phyloP scores from a whole-genome alignment of 768 basidiomycete species.

The Hemileccinum rubropunctum region DNA sequence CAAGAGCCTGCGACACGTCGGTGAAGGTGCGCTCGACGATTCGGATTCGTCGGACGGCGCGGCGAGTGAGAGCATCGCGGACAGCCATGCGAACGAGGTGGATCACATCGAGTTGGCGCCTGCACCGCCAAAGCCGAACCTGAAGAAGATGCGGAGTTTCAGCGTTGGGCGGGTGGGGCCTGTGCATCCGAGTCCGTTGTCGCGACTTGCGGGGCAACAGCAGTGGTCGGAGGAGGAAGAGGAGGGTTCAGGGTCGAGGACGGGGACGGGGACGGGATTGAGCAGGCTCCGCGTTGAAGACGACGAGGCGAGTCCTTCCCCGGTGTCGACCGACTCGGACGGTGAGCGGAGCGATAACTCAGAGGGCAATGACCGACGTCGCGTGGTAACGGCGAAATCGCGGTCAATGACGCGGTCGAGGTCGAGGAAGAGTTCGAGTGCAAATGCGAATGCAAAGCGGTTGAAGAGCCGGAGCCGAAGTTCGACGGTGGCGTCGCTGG shows the following conservation, averaged over 20 bases:
- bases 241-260: conserved; percentile 26
- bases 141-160: conserved; percentile 38
- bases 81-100: conserved; percentile 27
- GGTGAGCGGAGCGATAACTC: conserved; percentile 40
- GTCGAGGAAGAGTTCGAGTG: conserved; percentile 30
- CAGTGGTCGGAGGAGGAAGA: conserved; percentile 54
- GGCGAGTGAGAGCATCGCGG: conserved; percentile 18
- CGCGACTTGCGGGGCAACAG: conserved; percentile 51
- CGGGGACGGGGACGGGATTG: not conserved
- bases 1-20: conserved; percentile 58
- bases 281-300: conserved; percentile 38
- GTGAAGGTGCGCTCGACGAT: conserved; percentile 76
- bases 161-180: conserved; percentile 24
- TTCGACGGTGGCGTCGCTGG: conserved; percentile 63
- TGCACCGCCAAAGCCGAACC: conserved; percentile 15
- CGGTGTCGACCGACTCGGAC: conserved; percentile 62
- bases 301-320: conserved; percentile 52
- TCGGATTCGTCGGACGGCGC: conserved; percentile 58
- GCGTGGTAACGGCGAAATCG: conserved; percentile 3
- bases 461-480: conserved; percentile 52
- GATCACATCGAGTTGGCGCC: conserved; percentile 33
- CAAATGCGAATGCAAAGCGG: conserved; percentile 13
- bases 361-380: conserved; percentile 5
- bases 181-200: conserved; percentile 65
- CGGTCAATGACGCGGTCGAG: conserved; percentile 31